Evolutionary conservation across 495 filamentous ascomycete species (phyloP).

Genomic region (Thermothielavioides terrestris): DNA sequence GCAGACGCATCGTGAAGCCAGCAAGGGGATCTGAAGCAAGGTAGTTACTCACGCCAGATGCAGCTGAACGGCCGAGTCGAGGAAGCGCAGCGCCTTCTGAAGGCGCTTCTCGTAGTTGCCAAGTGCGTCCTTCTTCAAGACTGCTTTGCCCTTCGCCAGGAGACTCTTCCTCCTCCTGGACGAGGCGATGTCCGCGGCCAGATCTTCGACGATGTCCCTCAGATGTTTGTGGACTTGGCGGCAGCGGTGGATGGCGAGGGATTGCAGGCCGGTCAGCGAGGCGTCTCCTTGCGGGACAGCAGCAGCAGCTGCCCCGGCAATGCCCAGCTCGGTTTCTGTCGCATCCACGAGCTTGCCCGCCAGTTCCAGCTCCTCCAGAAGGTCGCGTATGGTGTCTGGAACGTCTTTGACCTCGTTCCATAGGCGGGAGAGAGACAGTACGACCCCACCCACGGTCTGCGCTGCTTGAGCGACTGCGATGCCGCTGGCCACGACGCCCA

Average conservation of each 20-base stretch:
- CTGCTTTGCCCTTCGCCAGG: slow-evolving; percentile 15
- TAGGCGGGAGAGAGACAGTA: slow-evolving; percentile 26
- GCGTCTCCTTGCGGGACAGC: too few species aligned
- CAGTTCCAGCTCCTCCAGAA: slow-evolving; percentile 24
- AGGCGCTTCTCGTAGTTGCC: slow-evolving; percentile 18
- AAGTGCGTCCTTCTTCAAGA: slow-evolving; percentile 21
- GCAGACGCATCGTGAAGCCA: too few species aligned
- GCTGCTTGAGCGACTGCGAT: slow-evolving; percentile 26
- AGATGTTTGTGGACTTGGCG: slow-evolving; percentile 14
- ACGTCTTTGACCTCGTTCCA: slow-evolving; percentile 30
- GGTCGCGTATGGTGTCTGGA: slow-evolving; percentile 22
- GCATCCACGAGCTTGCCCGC: slow-evolving; percentile 20
- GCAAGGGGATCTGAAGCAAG: too few species aligned
- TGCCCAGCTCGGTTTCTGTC: slow-evolving; percentile 9
- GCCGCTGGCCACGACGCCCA: slow-evolving; percentile 30
- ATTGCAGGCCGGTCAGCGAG: too few species aligned
- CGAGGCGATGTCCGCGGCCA: slow-evolving; percentile 14
- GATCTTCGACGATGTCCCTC: slow-evolving; percentile 15
- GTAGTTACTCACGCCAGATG: slow-evolving; percentile 23
- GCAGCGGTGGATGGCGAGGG: slow-evolving; percentile 12
- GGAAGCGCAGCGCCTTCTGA: slow-evolving; percentile 13
- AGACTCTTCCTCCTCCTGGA: slow-evolving; percentile 16
- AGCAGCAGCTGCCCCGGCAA: neutral
- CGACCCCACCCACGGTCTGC: slow-evolving; percentile 19
- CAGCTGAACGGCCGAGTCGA: slow-evolving; percentile 15